Evolutionary conservation across 306 rosid species (phyloP), one percentile per base, ranked within the genome.

Genomic region (Gastrolobium bilobum): DNA sequence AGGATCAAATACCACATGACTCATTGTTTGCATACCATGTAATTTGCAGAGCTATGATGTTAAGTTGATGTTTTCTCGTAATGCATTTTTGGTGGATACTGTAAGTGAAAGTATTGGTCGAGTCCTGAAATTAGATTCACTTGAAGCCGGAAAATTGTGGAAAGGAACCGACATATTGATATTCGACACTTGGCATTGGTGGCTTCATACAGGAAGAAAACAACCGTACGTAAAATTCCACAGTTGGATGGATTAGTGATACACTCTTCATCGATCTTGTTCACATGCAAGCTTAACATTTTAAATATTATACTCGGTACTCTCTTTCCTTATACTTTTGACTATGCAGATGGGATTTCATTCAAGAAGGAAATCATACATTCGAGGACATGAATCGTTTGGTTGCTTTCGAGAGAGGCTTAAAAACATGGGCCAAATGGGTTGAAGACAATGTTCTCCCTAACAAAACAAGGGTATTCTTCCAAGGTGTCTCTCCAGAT

Each of bases 381-480:
- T 75, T 71, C 60, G 86, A 69, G 47, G 93, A 94, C 50, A 88
- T 90, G 97, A 57, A 90, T 57, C 91, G 98, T 3, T 70, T 92
- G 83, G 87, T 85, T 48, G 91, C 92, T 0, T 94, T 77, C 8
- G 85, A 89, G 90, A 87, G 78, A 70, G 97, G 70, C 35, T 26
- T 94, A 60, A 83, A 63, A 3, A 94, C 93, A 29, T 94, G 98
- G 98, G 92, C 94, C n/a, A 83, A 71, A 34, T 94, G 98, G 98
- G 81, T 92, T 30, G 85, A 89, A 50, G 29, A 33, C 59, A 85
- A 83, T 39, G 83, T 89, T 26, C 76, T 89, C 68, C 76, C 90
- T 4, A 20, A 47, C 6, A 86, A 81, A 77, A 87, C 94, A n/a
- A 85, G 14, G 53, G 86, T 94, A 42, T 85, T 94, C 82, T 94